These are phyloP conservation scores for Starmerella apis DNA, from an alignment of 805 yeast species.

Conservation along the genomic window DNA sequence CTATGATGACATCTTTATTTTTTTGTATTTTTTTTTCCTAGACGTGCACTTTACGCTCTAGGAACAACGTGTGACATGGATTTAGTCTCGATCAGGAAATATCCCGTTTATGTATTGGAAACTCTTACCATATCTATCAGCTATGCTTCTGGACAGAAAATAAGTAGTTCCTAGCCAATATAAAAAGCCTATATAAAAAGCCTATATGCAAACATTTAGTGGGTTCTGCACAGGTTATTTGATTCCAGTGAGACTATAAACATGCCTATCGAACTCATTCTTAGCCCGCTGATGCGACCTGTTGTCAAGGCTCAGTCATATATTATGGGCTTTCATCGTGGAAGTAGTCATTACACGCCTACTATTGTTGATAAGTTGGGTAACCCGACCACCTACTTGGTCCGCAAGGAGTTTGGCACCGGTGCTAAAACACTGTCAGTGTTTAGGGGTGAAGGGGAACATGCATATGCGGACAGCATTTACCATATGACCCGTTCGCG, in stretches of 20 bases:
- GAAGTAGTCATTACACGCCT: slow-evolving; percentile 48
- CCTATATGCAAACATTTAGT: neutral
- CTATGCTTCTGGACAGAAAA: neutral
- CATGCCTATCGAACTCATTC: slow-evolving; percentile 52
- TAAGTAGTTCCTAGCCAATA: neutral
- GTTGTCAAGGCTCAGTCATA: slow-evolving; percentile 46
- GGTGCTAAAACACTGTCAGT: slow-evolving; percentile 52
- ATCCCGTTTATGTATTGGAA: neutral
- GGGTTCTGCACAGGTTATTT: neutral
- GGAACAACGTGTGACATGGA: too few species aligned
- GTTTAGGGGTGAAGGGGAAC: slow-evolving; percentile 34
- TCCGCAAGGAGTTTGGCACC: slow-evolving; percentile 49
- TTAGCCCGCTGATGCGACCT: slow-evolving; percentile 53
- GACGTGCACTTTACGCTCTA: too few species aligned
- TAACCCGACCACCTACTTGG: slow-evolving; percentile 34
- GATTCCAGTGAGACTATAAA: neutral
- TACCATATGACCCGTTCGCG: slow-evolving; percentile 52
- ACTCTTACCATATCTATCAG: neutral
- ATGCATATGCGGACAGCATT: slow-evolving; percentile 32
- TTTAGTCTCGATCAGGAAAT: neutral
- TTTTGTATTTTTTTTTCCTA: too few species aligned
- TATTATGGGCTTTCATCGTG: slow-evolving; percentile 46
- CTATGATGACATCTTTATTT: too few species aligned
- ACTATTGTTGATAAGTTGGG: slow-evolving; percentile 38
- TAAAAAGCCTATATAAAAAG: neutral